Conservation (phyloP, 2,329 filamentous ascomycete species). For the Fusarium siculi region DNA sequence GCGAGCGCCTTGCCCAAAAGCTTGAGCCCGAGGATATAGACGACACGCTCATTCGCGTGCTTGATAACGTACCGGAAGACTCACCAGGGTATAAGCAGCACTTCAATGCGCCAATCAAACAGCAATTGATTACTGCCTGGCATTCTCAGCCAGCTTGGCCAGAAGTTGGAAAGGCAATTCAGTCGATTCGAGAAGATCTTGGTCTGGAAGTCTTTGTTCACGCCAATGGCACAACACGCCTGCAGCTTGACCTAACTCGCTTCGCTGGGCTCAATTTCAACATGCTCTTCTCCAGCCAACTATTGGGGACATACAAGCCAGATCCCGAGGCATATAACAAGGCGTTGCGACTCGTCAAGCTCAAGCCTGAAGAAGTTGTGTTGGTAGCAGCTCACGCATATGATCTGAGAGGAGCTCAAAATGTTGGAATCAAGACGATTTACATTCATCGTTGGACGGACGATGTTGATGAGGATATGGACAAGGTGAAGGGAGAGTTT, state of each 20-base stretch:
- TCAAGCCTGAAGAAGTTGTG: constrained; percentile 58
- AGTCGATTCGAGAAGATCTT: constrained; percentile 48
- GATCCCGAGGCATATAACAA: constrained; percentile 58
- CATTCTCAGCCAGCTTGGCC: constrained; percentile 62
- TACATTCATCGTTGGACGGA: constrained; percentile 65
- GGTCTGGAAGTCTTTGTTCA: constrained; percentile 59
- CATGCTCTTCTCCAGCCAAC: constrained; percentile 63
- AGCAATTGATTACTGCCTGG: constrained; percentile 54
- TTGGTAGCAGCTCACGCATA: constrained; percentile 67
- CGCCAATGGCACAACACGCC: constrained; percentile 64
- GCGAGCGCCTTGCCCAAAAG: constrained; percentile 49
- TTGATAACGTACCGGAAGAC: constrained; percentile 50
- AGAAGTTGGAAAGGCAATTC: constrained; percentile 58
- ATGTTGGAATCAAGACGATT: constrained; percentile 60
- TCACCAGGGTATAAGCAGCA: not conserved
- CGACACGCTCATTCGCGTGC: constrained; percentile 55
- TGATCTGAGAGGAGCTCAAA: constrained; percentile 60
- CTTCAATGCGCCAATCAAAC: constrained; percentile 31
- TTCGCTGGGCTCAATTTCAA: constrained; percentile 61
- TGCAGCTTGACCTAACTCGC: constrained; percentile 62
- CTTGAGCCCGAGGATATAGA: constrained; percentile 61
- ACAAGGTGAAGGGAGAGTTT: constrained; percentile 24
- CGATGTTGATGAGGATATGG: constrained; percentile 55
- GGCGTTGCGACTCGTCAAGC: constrained; percentile 56
- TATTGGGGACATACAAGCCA: constrained; percentile 62